Base-by-base conservation (phyloP, 495 filamentous ascomycete genomes). In the Penicillium subrubescens region DNA sequence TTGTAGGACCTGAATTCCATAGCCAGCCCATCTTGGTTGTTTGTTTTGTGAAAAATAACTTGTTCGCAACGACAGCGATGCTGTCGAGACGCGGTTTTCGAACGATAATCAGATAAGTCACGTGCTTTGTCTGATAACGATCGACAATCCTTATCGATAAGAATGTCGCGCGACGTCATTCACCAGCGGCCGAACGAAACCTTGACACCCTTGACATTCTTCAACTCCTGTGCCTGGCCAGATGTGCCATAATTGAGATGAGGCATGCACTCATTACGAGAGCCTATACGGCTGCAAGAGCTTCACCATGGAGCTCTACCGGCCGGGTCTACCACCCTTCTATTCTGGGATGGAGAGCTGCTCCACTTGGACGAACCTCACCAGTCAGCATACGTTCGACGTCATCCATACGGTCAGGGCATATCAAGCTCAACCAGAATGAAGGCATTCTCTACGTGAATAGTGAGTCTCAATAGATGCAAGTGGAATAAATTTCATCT, bases 401-500 rank as follows among this genome's bases (percentile, higher is more conserved):
- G 35, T 74, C 73, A 34, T 69, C 71, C 50, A 68, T 81, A 29
- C 68, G 74, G 44, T 67, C 74, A 57, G 94, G 95, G 3, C 93
- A 97, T 71, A 96, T 99, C 63, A 75, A 84, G 23, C 73, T 90
- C 7, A 81, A 74, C 2, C 75, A 88, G 1, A 89, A 90, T 61
- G 92, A 97, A 77, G 88, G 87, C 0, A 87, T 97, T 27, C 68
- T 99, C 8, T 99, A 94, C 76, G 87, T 99, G 65, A 92, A 96
- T 71, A 97, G 92, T 96, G 76, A 70, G 88, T 75, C 3, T 41
- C 21, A 53, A 25, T 11, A 1, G 17, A 41, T 41, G 7, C 14
- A 41, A 17, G 12, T 31, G 1, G 14, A 21, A 14, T 1, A 1
- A 2, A 10, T 25, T 14, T 12, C 8, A 31, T 33, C 46, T 19